phyloP scores from a whole-genome alignment of 1,284 basidiomycete genomes.

The Trichosporon ovoides region DNA sequence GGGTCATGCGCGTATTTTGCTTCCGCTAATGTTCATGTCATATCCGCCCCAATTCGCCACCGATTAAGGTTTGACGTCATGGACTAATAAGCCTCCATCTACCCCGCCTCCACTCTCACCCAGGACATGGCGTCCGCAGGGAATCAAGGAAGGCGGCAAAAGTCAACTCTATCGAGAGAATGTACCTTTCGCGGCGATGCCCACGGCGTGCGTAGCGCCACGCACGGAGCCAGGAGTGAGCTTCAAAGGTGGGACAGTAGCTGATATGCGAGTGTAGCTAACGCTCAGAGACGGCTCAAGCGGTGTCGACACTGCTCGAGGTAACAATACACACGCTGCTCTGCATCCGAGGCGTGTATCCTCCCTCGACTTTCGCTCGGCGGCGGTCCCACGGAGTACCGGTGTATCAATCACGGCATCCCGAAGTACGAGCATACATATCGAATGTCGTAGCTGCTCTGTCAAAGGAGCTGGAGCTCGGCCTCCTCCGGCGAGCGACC shows the following conservation, averaged over 20 bases:
- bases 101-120: neutral
- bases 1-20: neutral
- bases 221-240: conserved; percentile 9
- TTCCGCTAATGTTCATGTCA: neutral
- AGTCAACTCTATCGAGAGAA: too few species aligned
- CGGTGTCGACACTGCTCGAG: conserved; percentile 57
- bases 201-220: neutral
- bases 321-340: conserved; percentile 87
- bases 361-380: conserved; percentile 75
- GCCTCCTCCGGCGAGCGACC: conserved; percentile 44
- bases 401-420: conserved; percentile 86
- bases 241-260: conserved; percentile 13
- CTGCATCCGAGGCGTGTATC: conserved; percentile 84
- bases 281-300: conserved; percentile 35
- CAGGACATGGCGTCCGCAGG: neutral
- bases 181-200: too few species aligned
- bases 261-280: neutral
- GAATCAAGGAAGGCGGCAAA: too few species aligned
- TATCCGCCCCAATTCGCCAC: neutral
- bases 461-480: conserved; percentile 60
- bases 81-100: neutral
- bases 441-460: conserved; percentile 70
- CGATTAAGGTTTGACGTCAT: neutral
- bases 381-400: conserved; percentile 82
- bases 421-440: conserved; percentile 79